Evolutionary conservation across 176 grass and related monocot genomes (phyloP).

Genomic region (Oryza meridionalis): DNA sequence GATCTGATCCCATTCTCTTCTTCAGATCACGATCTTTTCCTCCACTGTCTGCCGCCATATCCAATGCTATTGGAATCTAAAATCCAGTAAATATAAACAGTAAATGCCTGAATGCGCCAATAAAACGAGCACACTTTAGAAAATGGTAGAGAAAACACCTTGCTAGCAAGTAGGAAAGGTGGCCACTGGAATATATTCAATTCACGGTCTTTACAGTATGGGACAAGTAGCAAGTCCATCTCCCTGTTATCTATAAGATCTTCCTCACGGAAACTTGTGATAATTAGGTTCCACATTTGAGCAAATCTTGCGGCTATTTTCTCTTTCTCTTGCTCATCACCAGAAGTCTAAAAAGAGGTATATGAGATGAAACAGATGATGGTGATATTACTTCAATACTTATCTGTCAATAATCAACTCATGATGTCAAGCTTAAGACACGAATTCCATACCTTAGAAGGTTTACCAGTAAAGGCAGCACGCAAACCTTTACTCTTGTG

Average conservation of each 20-base stretch:
- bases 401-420: slow-evolving; percentile 33
- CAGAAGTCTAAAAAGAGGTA: slow-evolving; percentile 48
- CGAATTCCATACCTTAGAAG: slow-evolving; percentile 50
- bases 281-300: slow-evolving; percentile 96
- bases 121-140: slow-evolving; percentile 17
- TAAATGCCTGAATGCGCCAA: slow-evolving; percentile 30
- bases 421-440: not conserved
- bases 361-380: slow-evolving; percentile 20
- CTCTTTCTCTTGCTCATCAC: slow-evolving; percentile 51
- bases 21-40: slow-evolving; percentile 84
- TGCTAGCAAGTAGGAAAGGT: slow-evolving; percentile 98
- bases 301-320: slow-evolving; percentile 92
- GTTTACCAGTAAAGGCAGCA: slow-evolving; percentile 59
- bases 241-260: slow-evolving; percentile 97
- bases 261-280: slow-evolving; percentile 90
- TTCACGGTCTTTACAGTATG: slow-evolving; percentile 89
- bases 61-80: slow-evolving; percentile 95
- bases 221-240: slow-evolving; percentile 94
- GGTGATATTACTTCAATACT: slow-evolving; percentile 2
- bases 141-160: slow-evolving; percentile 55
- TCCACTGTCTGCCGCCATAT: slow-evolving; percentile 93
- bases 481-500: slow-evolving; percentile 67
- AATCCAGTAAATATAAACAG: slow-evolving; percentile 30
- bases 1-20: slow-evolving; percentile 73
- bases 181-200: slow-evolving; percentile 92